phyloP scores from a whole-genome alignment of 352 stramenopile species.

The Aphanomyces euteiches region DNA sequence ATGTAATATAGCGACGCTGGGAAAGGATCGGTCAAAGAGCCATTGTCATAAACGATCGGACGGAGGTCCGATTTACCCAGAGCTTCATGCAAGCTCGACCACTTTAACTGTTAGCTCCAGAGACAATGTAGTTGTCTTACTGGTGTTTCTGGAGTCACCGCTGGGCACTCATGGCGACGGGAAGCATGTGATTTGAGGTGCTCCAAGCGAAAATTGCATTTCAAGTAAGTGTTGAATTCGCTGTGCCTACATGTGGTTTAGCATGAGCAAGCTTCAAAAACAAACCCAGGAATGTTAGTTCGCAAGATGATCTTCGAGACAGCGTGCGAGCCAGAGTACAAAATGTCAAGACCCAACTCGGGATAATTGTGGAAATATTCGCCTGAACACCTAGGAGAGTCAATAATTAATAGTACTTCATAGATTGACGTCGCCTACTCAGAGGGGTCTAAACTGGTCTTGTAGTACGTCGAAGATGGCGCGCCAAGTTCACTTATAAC shows the following conservation, averaged over 20 bases:
- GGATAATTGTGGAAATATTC: slow-evolving; percentile 87
- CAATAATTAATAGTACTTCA: too few relatives aligned
- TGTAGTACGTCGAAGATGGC: slow-evolving; percentile 73
- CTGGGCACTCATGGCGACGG: slow-evolving; percentile 28
- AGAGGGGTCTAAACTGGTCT: slow-evolving; percentile 66
- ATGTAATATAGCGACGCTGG: slow-evolving; percentile 75
- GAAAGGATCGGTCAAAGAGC: slow-evolving; percentile 70
- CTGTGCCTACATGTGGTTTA: slow-evolving; percentile 43
- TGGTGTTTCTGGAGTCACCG: slow-evolving; percentile 63
- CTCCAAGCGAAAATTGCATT: slow-evolving; percentile 76
- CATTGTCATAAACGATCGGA: slow-evolving; percentile 73
- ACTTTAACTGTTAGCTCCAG: slow-evolving; percentile 38
- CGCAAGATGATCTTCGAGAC: slow-evolving; percentile 77
- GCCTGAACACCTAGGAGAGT: slow-evolving; percentile 43
- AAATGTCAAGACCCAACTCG: slow-evolving; percentile 69
- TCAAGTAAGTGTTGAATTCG: slow-evolving; percentile 78
- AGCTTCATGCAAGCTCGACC: slow-evolving; percentile 61
- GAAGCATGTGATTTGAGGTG: slow-evolving; percentile 39
- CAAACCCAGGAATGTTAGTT: slow-evolving; percentile 68
- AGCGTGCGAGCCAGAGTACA: slow-evolving; percentile 68
- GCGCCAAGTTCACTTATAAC: slow-evolving; percentile 72
- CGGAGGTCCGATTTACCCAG: slow-evolving; percentile 52
- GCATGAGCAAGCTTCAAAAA: neutral
- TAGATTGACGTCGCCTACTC: slow-evolving; percentile 35
- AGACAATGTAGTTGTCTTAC: slow-evolving; percentile 36